Conservation (phyloP, 192 early-diverging fungal genomes). For the Gigaspora rosea region DNA sequence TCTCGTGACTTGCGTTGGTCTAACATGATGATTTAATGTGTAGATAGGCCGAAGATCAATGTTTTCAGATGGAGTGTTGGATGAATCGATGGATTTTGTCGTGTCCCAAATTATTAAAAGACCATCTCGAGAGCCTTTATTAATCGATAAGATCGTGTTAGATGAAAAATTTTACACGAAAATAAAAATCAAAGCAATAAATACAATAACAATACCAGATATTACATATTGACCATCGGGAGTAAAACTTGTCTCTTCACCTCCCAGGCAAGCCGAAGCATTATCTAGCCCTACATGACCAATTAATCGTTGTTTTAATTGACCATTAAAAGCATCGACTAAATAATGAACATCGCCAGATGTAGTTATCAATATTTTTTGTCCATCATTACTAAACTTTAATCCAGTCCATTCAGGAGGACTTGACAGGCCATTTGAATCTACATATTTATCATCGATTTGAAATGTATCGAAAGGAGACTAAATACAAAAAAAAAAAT, state of each 20-base stretch:
- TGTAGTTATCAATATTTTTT: slow-evolving; percentile 69
- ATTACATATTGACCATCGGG: slow-evolving; percentile 76
- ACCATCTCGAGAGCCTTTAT: no score
- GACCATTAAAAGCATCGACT: slow-evolving; percentile 66
- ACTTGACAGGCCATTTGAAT: no score
- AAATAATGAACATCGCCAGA: slow-evolving; percentile 56
- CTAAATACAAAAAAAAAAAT: no score
- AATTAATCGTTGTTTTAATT: slow-evolving; percentile 46
- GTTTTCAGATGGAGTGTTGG: neutral
- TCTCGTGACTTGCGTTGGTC: slow-evolving; percentile 56
- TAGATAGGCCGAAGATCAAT: slow-evolving; percentile 39
- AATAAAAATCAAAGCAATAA: slow-evolving; percentile 54
- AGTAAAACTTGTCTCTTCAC: slow-evolving; percentile 63
- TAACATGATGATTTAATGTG: slow-evolving; percentile 49
- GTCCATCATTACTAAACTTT: slow-evolving; percentile 77
- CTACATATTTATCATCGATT: no score
- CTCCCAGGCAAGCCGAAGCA: slow-evolving; percentile 36
- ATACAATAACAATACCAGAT: slow-evolving; percentile 52
- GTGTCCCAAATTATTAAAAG: neutral
- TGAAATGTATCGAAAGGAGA: no score
- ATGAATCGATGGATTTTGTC: slow-evolving; percentile 35
- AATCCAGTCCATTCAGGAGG: slow-evolving; percentile 56
- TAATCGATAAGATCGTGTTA: slow-evolving; percentile 30
- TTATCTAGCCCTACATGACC: slow-evolving; percentile 42
- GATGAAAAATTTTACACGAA: slow-evolving; percentile 65